These are phyloP conservation scores for Clathrospora elynae DNA, from an alignment of 2,329 filamentous ascomycete species.

Conservation along the genomic window DNA sequence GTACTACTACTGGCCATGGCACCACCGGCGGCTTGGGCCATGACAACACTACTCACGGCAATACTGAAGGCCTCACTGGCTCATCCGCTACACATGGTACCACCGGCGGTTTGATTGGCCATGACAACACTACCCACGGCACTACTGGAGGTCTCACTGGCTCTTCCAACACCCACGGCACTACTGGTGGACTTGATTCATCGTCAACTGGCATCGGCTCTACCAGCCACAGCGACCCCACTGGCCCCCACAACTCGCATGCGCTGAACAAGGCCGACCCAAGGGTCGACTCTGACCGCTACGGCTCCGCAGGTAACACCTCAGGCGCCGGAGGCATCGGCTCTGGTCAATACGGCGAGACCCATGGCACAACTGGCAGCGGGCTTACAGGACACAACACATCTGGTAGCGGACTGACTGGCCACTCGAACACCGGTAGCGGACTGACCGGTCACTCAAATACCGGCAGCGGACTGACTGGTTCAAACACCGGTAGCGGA, in stretches of 20 bases:
- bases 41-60: no score
- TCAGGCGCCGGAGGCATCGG: constrained; percentile 14
- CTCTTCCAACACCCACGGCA: constrained; percentile 5
- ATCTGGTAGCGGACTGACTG: no score
- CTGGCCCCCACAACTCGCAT: constrained; percentile 7
- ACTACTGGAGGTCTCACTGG: constrained; percentile 5
- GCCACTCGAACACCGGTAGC: no score
- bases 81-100: constrained; percentile 6
- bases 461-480: no score
- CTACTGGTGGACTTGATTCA: constrained; percentile 4
- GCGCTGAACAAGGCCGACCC: constrained; percentile 42
- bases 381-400: no score
- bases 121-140: constrained; percentile 18
- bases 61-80: constrained; percentile 2
- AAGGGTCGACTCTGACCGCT: constrained; percentile 44
- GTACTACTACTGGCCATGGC: constrained; percentile 35
- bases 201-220: constrained; percentile 1
- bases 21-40: no score
- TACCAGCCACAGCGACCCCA: constrained; percentile 9
- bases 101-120: constrained; percentile 22
- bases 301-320: constrained; percentile 33
- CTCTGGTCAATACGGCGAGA: constrained; percentile 17
- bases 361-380: no score
- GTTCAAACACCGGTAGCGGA: no score
- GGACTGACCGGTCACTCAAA: no score